phyloP scores from a whole-genome alignment of 1,139 yeast species.

The Kodamaea fungicola region DNA sequence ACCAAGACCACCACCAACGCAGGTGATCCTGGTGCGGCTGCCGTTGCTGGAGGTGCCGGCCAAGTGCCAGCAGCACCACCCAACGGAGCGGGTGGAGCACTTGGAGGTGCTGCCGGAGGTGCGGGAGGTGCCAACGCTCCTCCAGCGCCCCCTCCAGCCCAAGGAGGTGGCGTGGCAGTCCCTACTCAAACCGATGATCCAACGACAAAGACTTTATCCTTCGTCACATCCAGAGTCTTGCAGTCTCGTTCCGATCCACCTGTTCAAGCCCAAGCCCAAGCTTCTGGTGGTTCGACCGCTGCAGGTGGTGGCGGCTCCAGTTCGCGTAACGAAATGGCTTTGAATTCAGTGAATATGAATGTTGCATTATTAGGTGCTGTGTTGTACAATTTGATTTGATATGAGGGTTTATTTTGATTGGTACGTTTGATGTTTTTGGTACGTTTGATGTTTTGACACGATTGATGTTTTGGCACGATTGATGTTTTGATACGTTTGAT shows the following conservation, averaged over 20 bases:
- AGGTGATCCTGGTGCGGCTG: slow-evolving; percentile 8
- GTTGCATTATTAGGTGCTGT: background rate
- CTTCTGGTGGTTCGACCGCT: background rate
- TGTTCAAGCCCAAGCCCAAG: background rate
- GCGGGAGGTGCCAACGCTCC: slow-evolving; percentile 8
- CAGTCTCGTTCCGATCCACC: slow-evolving; percentile 1
- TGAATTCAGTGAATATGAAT: background rate
- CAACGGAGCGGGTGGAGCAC: slow-evolving; percentile 6
- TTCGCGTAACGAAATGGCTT: background rate
- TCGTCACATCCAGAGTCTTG: slow-evolving; percentile 11
- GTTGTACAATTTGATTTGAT: background rate
- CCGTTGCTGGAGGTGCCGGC: slow-evolving; percentile 6
- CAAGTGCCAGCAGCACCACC: slow-evolving; percentile 10
- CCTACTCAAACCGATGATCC: slow-evolving; percentile 14
- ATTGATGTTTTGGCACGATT: too few species aligned
- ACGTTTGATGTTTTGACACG: too few species aligned
- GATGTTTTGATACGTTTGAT: too few species aligned
- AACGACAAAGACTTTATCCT: slow-evolving; percentile 13
- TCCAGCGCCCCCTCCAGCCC: slow-evolving; percentile 11
- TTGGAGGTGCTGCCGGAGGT: slow-evolving; percentile 9
- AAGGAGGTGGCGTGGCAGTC: slow-evolving; percentile 4
- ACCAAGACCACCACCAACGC: slow-evolving; percentile 7
- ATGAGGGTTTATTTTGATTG: too few species aligned
- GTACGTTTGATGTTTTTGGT: background rate
- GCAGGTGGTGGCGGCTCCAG: background rate